A percentile compares a stretch with the other conserved stretches of the same genome.
Evolutionary conservation across 352 stramenopile species (phyloP).

Genomic region (Saprolegnia diclina): DNA sequence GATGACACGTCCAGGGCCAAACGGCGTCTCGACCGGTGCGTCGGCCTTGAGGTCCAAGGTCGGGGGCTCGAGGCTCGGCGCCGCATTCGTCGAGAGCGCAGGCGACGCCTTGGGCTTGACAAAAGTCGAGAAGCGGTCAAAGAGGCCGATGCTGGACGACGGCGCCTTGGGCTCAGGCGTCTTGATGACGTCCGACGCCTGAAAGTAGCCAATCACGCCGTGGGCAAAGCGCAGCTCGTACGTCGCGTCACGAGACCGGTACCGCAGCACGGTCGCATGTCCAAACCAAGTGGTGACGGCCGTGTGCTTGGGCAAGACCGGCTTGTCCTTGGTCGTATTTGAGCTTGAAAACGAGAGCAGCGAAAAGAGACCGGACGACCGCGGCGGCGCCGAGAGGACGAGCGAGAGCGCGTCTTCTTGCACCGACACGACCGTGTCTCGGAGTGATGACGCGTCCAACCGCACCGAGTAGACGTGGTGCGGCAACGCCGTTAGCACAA

Average conservation of each 20-base stretch:
- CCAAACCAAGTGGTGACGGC: constrained; percentile 7
- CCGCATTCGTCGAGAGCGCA: neutral
- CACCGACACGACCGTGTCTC: neutral
- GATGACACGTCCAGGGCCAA: constrained; percentile 17
- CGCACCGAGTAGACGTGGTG: constrained; percentile 56
- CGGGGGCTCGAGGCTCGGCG: neutral
- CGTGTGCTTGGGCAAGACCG: neutral
- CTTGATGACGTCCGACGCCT: neutral
- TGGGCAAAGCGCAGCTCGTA: constrained; percentile 20
- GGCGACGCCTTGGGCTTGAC: neutral
- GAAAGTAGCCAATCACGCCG: constrained; percentile 16
- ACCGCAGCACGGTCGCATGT: neutral
- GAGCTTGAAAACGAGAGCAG: neutral
- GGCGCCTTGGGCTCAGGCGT: neutral
- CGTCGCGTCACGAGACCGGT: constrained; percentile 12
- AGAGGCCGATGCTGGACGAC: neutral
- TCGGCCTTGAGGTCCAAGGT: neutral
- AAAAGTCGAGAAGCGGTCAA: constrained; percentile 8
- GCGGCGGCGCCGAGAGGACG: neutral
- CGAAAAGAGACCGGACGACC: neutral
- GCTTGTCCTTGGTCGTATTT: neutral
- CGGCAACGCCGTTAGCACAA: constrained; percentile 41
- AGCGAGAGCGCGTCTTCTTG: neutral
- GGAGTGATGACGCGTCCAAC: constrained; percentile 22
- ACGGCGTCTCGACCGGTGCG: constrained; percentile 14